Evolutionary conservation across 2,329 filamentous ascomycete genomes (phyloP).

Genomic region (Botrytis fabae): DNA sequence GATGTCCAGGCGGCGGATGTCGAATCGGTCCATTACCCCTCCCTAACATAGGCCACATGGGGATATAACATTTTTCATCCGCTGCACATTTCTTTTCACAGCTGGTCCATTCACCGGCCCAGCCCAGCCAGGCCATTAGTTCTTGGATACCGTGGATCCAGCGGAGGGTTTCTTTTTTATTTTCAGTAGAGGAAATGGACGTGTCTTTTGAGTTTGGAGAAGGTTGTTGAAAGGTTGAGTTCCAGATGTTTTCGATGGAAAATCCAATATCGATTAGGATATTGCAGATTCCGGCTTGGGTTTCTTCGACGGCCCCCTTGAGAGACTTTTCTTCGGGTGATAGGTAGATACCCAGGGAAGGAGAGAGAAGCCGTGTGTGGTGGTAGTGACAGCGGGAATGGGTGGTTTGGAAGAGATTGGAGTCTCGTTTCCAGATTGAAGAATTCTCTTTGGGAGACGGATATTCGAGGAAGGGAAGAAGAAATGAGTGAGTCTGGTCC

Average conservation of each 20-base stretch:
- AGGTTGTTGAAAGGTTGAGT: conserved; percentile 24
- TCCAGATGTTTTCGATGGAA: conserved; percentile 46
- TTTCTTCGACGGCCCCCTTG: conserved; percentile 46
- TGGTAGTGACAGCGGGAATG: conserved; percentile 47
- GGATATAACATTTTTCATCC: conserved; percentile 51
- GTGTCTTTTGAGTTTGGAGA: background rate
- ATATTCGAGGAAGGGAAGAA: conserved; percentile 50
- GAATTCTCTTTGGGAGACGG: conserved; percentile 36
- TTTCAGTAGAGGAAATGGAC: too few species aligned
- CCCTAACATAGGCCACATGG: conserved; percentile 50
- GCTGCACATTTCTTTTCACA: conserved; percentile 46
- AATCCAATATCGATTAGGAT: conserved; percentile 47
- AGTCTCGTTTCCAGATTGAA: conserved; percentile 40
- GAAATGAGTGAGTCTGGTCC: conserved; percentile 46
- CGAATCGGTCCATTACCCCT: conserved; percentile 2
- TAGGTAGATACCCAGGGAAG: conserved; percentile 36
- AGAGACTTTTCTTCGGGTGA: conserved; percentile 43
- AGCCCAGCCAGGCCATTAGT: conserved; percentile 52
- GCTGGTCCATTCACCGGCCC: conserved; percentile 49
- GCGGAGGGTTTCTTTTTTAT: conserved; percentile 35
- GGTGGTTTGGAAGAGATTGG: conserved; percentile 43
- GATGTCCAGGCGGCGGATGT: background rate
- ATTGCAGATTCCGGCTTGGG: conserved; percentile 45
- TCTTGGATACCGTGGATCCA: conserved; percentile 41
- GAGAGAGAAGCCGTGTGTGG: conserved; percentile 43